A percentile compares a stretch with the other conserved stretches of the same genome.
Evolutionary conservation across 805 yeast species (phyloP).

Genomic region (Candida railenensis): DNA sequence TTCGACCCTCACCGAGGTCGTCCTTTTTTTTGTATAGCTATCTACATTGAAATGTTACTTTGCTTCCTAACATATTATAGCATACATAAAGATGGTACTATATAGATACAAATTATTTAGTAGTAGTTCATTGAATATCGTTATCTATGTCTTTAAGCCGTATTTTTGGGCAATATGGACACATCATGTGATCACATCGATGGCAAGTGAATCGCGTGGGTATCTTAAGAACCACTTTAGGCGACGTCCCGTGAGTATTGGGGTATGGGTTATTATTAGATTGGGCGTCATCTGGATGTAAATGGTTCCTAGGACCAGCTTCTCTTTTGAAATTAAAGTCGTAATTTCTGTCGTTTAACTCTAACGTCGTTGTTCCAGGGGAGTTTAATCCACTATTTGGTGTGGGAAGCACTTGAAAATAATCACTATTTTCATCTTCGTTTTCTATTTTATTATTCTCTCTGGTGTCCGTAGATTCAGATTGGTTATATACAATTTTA

Average conservation of each 20-base stretch:
- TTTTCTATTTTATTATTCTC: neutral
- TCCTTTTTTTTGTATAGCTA: slow-evolving; percentile 4
- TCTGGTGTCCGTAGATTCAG: neutral
- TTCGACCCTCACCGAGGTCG: slow-evolving; percentile 21
- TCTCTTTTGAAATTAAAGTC: neutral
- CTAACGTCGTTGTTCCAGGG: neutral
- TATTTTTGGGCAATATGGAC: slow-evolving; percentile 39
- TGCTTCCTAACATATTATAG: neutral
- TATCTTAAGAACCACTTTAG: slow-evolving; percentile 20
- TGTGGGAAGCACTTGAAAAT: neutral
- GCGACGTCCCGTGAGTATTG: neutral
- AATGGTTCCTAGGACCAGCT: neutral
- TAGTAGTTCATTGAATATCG: neutral
- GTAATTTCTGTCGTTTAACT: slow-evolving; percentile 1
- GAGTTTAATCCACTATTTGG: slow-evolving; percentile 2
- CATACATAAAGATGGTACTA: neutral
- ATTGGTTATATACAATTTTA: slow-evolving; percentile 17
- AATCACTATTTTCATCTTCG: neutral
- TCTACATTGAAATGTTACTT: no score
- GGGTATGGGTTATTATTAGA: neutral
- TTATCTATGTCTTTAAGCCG: slow-evolving; percentile 24
- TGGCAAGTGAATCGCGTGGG: slow-evolving; percentile 38
- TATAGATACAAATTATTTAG: neutral
- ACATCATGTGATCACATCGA: slow-evolving; percentile 42
- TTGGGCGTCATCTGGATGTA: neutral